Evolutionary conservation across 805 yeast genomes (phyloP).

Genomic region (Myxozyma lipomycoides): DNA sequence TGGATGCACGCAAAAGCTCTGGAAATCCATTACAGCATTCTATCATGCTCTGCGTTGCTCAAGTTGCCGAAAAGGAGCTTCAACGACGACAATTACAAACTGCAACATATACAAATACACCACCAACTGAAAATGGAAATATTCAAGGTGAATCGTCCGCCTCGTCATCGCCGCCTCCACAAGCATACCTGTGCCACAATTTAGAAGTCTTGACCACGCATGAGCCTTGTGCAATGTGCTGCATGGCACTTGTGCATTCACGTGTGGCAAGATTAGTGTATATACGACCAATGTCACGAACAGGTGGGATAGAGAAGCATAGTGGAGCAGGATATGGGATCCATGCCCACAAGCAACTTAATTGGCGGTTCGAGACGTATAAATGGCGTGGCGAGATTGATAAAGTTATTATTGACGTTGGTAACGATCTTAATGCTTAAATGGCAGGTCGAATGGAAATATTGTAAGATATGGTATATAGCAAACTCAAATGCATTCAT

Average conservation of each 20-base stretch:
- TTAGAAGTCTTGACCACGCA: conserved; percentile 82
- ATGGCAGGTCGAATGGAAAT: background rate
- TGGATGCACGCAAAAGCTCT: conserved; percentile 41
- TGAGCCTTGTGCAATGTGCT: conserved; percentile 96
- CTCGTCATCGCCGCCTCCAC: conserved; percentile 3
- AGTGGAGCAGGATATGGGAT: conserved; percentile 69
- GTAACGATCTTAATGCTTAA: conserved; percentile 11
- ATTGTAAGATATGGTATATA: too few relatives aligned
- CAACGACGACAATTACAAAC: conserved; percentile 37
- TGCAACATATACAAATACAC: background rate
- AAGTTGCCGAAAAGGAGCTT: conserved; percentile 56
- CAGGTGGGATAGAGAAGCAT: conserved; percentile 53
- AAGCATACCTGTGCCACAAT: conserved; percentile 65
- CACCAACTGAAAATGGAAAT: background rate
- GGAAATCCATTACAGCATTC: conserved; percentile 65
- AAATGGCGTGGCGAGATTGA: conserved; percentile 51
- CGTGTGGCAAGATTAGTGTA: conserved; percentile 68
- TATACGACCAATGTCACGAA: conserved; percentile 44
- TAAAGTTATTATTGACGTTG: background rate
- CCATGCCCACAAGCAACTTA: conserved; percentile 69
- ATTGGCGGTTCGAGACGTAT: conserved; percentile 86
- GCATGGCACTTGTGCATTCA: conserved; percentile 94
- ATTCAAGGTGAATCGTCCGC: background rate
- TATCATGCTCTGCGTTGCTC: conserved; percentile 64
- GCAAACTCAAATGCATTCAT: too few relatives aligned